Evolutionary conservation across 2,329 filamentous ascomycete species (phyloP).

Genomic region (Alternaria ethzedia): DNA sequence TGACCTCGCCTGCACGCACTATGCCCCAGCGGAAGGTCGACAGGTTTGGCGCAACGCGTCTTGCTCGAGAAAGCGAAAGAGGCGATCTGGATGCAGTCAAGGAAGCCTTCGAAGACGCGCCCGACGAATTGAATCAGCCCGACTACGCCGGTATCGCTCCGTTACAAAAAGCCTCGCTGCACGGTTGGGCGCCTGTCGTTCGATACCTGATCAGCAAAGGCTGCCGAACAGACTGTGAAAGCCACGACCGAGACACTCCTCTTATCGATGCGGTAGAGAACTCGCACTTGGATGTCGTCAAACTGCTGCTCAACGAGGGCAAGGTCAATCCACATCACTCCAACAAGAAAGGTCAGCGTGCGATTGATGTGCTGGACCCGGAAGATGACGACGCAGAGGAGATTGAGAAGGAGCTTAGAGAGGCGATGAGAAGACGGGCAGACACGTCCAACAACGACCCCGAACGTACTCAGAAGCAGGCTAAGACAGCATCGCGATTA

Average conservation of each 20-base stretch:
- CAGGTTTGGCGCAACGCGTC: constrained; percentile 86
- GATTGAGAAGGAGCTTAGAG: constrained; percentile 75
- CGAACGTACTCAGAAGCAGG: constrained; percentile 32
- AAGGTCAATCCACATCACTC: constrained; percentile 85
- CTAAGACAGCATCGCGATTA: constrained; percentile 50
- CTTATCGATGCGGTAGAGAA: constrained; percentile 97
- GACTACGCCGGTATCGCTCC: constrained; percentile 98
- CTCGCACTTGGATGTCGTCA: constrained; percentile 86
- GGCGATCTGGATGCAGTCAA: constrained; percentile 83
- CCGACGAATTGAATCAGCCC: constrained; percentile 84
- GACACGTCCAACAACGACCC: constrained; percentile 57
- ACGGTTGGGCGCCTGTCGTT: constrained; percentile 86
- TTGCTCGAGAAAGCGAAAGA: constrained; percentile 88
- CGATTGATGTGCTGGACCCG: constrained; percentile 79
- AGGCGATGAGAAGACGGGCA: constrained; percentile 57
- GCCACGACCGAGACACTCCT: constrained; percentile 81
- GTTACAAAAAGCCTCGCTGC: constrained; percentile 87
- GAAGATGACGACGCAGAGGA: constrained; percentile 80
- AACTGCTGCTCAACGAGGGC: constrained; percentile 80
- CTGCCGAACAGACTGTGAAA: constrained; percentile 81
- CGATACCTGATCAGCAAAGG: constrained; percentile 83
- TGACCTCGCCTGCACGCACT: constrained; percentile 59
- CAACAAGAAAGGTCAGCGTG: constrained; percentile 91
- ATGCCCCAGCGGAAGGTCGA: constrained; percentile 85
- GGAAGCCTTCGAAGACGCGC: constrained; percentile 75